A percentile compares a stretch with the other conserved stretches of the same genome.
phyloP scores from a whole-genome alignment of 176 grass and related monocot genomes.

The Metroxylon sagu region DNA sequence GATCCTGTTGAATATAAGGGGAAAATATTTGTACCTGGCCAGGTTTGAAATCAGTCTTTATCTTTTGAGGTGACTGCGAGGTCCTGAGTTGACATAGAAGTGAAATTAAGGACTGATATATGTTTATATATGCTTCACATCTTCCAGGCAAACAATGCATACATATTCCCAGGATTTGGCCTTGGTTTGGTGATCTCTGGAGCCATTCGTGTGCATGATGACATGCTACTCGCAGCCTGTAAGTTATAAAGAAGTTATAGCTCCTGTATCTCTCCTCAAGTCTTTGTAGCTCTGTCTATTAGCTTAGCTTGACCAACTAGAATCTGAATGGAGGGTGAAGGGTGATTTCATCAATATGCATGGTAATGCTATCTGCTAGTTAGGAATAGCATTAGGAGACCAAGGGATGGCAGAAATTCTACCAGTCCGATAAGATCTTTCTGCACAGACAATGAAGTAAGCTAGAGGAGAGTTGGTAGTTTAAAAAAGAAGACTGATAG shows the following conservation, averaged over 20 bases:
- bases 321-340: too few relatives aligned
- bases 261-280: background rate
- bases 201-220: constrained; percentile 60
- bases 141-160: constrained; percentile 85
- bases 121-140: constrained; percentile 1
- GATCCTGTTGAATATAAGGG: constrained; percentile 69
- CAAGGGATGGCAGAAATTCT: too few relatives aligned
- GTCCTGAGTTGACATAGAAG: too few relatives aligned
- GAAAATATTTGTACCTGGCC: constrained; percentile 63
- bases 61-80: background rate
- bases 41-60: constrained; percentile 44
- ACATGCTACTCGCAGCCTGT: constrained; percentile 89
- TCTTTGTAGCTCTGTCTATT: too few relatives aligned
- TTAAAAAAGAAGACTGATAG: too few relatives aligned
- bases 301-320: too few relatives aligned
- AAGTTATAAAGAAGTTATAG: constrained; percentile 22
- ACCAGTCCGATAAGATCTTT: too few relatives aligned
- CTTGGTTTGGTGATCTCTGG: constrained; percentile 82
- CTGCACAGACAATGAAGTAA: too few relatives aligned
- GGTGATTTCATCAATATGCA: too few relatives aligned
- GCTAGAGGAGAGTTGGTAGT: too few relatives aligned
- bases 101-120: background rate
- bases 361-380: too few relatives aligned
- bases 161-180: constrained; percentile 91
- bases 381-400: too few relatives aligned